Percentiles rank a stretch among this genome's conserved stretches.
phyloP scores from a whole-genome alignment of 2,329 filamentous ascomycete species.

The Trichophyton mentagrophytes region DNA sequence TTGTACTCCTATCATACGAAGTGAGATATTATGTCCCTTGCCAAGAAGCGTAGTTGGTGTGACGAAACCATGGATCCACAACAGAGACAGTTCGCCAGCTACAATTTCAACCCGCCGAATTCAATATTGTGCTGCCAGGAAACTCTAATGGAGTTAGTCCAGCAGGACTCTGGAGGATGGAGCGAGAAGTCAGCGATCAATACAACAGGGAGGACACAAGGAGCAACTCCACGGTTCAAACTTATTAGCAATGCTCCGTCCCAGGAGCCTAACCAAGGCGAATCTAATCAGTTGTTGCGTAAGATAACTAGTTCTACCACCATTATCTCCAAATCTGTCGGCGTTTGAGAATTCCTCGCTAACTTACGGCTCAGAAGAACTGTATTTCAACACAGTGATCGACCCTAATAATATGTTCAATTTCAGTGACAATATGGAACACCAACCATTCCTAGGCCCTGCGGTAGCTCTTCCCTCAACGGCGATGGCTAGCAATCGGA shows the following conservation, averaged over 20 bases:
- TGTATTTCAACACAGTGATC: neutral
- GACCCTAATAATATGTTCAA: neutral
- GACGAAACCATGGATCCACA: neutral
- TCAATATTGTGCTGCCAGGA: neutral
- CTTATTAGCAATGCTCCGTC: neutral
- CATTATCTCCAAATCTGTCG: neutral
- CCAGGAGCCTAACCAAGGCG: neutral
- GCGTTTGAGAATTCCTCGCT: neutral
- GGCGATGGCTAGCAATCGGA: neutral
- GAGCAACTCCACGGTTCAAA: neutral
- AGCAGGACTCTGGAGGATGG: neutral
- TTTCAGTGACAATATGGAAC: neutral
- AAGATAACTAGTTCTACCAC: neutral
- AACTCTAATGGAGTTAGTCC: neutral
- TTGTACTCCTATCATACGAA: neutral
- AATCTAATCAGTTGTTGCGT: neutral
- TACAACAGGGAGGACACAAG: neutral
- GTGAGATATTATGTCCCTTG: neutral
- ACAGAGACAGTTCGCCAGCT: neutral
- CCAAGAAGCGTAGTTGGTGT: neutral
- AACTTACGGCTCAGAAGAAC: neutral
- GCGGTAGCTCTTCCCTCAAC: neutral
- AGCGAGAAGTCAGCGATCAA: neutral
- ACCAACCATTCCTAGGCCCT: neutral
- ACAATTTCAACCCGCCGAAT: neutral